These are phyloP conservation scores for Salicornia ramosissima DNA, from an alignment of 148 eudicot genomes.

Conservation along the genomic window DNA sequence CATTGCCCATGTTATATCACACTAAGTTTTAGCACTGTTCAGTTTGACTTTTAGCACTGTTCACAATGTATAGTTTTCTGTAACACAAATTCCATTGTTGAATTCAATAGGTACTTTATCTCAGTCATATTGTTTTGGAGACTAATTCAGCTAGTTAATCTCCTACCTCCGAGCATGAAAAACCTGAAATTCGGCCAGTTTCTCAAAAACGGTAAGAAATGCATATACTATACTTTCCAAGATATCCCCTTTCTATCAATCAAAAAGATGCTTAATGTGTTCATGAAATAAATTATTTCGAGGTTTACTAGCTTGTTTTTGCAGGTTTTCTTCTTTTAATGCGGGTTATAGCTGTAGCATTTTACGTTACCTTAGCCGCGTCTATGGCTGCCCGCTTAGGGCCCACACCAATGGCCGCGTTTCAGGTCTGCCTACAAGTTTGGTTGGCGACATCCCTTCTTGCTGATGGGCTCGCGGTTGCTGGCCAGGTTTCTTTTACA, in stretches of 20 bases:
- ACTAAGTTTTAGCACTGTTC: constrained; percentile 52
- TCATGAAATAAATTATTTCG: too few species aligned
- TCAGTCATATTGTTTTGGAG: constrained; percentile 64
- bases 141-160: constrained; percentile 55
- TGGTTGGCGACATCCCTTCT: constrained; percentile 75
- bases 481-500: constrained; percentile 52
- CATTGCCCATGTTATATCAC: constrained; percentile 76
- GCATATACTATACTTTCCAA: too few species aligned
- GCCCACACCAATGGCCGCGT: constrained; percentile 70
- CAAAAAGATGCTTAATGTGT: too few species aligned
- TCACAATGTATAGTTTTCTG: too few species aligned
- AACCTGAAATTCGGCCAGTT: constrained; percentile 55
- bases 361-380: constrained; percentile 70
- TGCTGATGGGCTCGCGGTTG: constrained; percentile 81
- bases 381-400: constrained; percentile 76
- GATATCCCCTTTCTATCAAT: too few species aligned
- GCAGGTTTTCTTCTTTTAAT: constrained; percentile 43
- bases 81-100: background rate
- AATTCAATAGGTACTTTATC: constrained; percentile 56
- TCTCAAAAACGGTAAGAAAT: constrained; percentile 70
- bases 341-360: constrained; percentile 76
- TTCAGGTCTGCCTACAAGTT: constrained; percentile 74
- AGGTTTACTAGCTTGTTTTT: background rate
- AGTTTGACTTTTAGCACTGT: too few species aligned
- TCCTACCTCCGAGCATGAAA: constrained; percentile 55